These are phyloP conservation scores for Fraxinus quadrangulata DNA, from an alignment of 257 asterid species.

Conservation along the genomic window DNA sequence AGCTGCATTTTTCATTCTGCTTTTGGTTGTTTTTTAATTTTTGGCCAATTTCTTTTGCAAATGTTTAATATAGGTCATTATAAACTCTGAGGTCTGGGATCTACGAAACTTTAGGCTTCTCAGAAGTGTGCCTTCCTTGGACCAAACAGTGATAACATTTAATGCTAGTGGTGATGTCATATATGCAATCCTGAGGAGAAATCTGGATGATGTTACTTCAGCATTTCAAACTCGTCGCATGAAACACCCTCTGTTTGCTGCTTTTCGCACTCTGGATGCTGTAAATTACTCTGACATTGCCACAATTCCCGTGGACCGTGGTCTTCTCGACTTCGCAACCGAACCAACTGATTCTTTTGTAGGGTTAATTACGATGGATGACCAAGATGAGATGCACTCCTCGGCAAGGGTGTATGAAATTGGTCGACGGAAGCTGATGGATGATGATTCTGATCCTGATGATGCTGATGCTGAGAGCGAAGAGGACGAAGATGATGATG, in stretches of 20 bases:
- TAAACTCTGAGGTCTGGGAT: conserved; percentile 97
- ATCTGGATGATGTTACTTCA: conserved; percentile 84
- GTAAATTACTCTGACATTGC: conserved; percentile 89
- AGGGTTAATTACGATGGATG: conserved; percentile 87
- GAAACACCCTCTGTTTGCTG: conserved; percentile 86
- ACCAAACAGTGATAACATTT: conserved; percentile 78
- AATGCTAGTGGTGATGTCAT: conserved; percentile 89
- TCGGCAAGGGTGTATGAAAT: conserved; percentile 91
- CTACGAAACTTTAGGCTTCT: conserved; percentile 83
- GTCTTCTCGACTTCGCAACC: conserved; percentile 86
- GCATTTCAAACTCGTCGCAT: conserved; percentile 76
- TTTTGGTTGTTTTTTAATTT: background rate
- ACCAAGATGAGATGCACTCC: conserved; percentile 91
- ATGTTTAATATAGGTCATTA: conserved; percentile 64
- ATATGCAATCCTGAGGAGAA: conserved; percentile 84
- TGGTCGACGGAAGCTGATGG: conserved; percentile 85
- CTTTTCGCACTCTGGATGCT: conserved; percentile 94
- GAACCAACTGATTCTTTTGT: conserved; percentile 95
- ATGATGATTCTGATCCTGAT: conserved; percentile 95
- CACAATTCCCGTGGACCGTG: conserved; percentile 84
- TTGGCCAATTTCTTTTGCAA: background rate
- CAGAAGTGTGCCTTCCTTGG: conserved; percentile 82
- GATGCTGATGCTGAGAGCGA: conserved; percentile 72
- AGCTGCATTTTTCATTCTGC: background rate
- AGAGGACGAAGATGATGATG: conserved; percentile 84